Base-by-base conservation (phyloP, 2,329 filamentous ascomycete species). In the Penicillium brasilianum region DNA sequence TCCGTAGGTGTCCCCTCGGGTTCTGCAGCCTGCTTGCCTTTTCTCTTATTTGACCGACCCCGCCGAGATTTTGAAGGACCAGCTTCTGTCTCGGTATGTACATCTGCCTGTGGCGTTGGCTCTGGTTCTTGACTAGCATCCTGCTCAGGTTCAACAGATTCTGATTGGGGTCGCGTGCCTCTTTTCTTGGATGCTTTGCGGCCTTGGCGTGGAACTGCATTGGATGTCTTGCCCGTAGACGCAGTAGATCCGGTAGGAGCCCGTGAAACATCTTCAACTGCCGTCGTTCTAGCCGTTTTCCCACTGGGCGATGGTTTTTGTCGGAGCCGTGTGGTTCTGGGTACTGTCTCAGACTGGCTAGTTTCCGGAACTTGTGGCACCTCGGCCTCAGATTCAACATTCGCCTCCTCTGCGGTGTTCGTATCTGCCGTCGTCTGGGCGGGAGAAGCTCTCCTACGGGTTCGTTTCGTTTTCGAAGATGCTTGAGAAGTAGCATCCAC, bases 101-200 rank as follows among this genome's bases (percentile, higher is more conserved):
- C 32, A 11, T 60, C 43, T 18, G 14, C 16, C 22, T 56, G 49
- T 3, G 20, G 20, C 13, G 57, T 37, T 16, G 56, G 52, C 14
- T 63, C 62, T 22, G 37, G 52, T 58, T 62, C 57, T 37, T 37
- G 34, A 13, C 20, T 52, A 6, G 53, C 57, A 34, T 63, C 60
- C 30, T 32, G 36, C 37, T 66, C 44, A 4, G 62, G 48, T 48
- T 61, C 60, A 18, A 55, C 61, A 14, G 57, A 51, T 22, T 62
- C 63, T 20, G 43, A 39, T 58, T 62, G 58, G 2, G 51, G 28
- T 22, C 63, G 37, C 7, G 59, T 39, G 25, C 36, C 53, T 61
- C 57, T 52, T 50, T 57, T 61, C 49, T 59, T 68, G 10, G 13
- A 13, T 13, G 16, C 48, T 32, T 61, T 63, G 22, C 57, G 65